Percentiles rank a stretch among this genome's conserved stretches.
phyloP scores from a whole-genome alignment of 1,284 basidiomycete species.

The Ganoderma boninense region DNA sequence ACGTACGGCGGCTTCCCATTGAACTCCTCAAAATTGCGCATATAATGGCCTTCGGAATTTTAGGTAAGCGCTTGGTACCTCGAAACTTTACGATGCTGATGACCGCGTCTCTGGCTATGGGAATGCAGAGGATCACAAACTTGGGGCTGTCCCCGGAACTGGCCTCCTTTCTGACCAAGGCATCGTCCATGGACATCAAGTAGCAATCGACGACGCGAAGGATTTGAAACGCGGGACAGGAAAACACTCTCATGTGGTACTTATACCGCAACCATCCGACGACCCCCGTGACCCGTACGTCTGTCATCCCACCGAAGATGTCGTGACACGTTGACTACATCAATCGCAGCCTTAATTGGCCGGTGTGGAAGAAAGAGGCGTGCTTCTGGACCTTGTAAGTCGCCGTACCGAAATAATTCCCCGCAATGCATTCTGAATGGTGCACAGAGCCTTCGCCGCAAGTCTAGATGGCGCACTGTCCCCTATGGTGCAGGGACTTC shows the following conservation, averaged over 20 bases:
- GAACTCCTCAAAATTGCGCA: background rate
- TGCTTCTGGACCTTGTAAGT: conserved; percentile 53
- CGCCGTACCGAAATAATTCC: background rate
- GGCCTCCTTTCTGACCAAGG: conserved; percentile 51
- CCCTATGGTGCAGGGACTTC: no score
- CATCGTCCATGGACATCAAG: conserved; percentile 47
- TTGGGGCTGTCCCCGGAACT: conserved; percentile 51
- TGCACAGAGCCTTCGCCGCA: conserved; percentile 47
- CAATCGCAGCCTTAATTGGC: conserved; percentile 50
- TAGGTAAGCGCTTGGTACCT: conserved; percentile 39
- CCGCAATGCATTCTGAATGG: background rate
- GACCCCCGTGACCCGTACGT: conserved; percentile 52
- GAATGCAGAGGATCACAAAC: conserved; percentile 45
- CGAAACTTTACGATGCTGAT: background rate
- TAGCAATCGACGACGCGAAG: conserved; percentile 44
- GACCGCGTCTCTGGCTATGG: background rate
- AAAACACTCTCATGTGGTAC: conserved; percentile 48
- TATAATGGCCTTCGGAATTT: conserved; percentile 50
- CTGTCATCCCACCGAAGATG: background rate
- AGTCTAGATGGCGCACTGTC: conserved; percentile 53
- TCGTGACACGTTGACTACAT: background rate
- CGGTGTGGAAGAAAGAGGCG: conserved; percentile 54
- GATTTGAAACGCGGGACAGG: conserved; percentile 50
- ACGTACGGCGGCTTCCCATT: background rate
- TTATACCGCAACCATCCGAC: conserved; percentile 56